Conservation (phyloP, 2,329 filamentous ascomycete species). For the Talaromyces albobiverticillius region DNA sequence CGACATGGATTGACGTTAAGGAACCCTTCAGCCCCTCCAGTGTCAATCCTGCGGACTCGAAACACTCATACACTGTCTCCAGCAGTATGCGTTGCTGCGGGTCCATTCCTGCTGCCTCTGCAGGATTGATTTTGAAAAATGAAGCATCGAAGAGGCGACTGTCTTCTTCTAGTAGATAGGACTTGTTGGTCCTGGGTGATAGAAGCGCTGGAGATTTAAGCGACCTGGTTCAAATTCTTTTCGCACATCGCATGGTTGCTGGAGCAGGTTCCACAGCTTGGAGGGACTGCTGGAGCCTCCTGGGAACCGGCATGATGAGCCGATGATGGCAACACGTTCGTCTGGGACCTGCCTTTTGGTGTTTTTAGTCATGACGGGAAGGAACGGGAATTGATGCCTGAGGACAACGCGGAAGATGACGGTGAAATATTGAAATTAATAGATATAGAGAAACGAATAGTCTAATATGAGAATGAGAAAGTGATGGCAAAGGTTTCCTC, state of each 20-base stretch:
- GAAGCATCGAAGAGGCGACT: constrained; percentile 26
- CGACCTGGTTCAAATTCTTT: background rate
- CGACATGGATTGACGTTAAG: constrained; percentile 28
- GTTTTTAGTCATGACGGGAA: too few species aligned
- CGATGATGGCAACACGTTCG: constrained; percentile 14
- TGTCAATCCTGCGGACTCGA: constrained; percentile 20
- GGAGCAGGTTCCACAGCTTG: constrained; percentile 16
- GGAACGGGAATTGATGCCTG: too few species aligned
- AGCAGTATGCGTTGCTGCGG: constrained; percentile 29
- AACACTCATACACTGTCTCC: constrained; percentile 37
- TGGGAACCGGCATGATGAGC: constrained; percentile 12
- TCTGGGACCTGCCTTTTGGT: too few species aligned
- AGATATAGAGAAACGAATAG: too few species aligned
- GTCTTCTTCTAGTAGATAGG: constrained; percentile 19
- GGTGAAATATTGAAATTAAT: too few species aligned
- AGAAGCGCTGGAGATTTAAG: constrained; percentile 16
- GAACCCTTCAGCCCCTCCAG: constrained; percentile 22
- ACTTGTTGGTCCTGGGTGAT: constrained; percentile 1
- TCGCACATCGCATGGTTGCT: constrained; percentile 13
- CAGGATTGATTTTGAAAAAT: constrained; percentile 19
- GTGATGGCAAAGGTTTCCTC: too few species aligned
- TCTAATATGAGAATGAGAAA: too few species aligned
- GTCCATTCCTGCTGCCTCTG: constrained; percentile 11
- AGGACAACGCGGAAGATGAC: too few species aligned
- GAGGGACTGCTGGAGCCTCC: background rate